Conservation (phyloP, 257 asterid genomes). For the Ocimum tenuiflorum region DNA sequence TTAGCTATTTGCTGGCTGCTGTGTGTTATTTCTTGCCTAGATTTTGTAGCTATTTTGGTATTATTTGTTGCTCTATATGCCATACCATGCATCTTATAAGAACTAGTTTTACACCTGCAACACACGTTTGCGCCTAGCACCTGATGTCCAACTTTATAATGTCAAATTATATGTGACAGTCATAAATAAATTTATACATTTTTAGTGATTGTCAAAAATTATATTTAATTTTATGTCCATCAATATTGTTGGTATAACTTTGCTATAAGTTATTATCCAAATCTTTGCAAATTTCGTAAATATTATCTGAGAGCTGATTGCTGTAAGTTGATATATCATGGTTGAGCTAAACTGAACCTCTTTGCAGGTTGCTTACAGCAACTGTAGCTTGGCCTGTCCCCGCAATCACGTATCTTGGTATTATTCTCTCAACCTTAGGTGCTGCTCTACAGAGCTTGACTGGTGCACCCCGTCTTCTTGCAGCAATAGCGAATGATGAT, state of each 20-base stretch:
- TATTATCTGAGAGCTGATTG: not conserved
- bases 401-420: constrained; percentile 74
- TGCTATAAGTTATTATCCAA: too few species aligned
- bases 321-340: not conserved
- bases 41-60: constrained; percentile 1
- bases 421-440: constrained; percentile 94
- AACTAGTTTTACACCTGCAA: too few species aligned
- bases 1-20: not conserved
- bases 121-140: too few species aligned
- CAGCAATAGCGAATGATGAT: constrained; percentile 98
- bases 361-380: constrained; percentile 93
- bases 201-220: too few species aligned
- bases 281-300: too few species aligned
- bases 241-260: too few species aligned
- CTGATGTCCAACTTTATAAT: too few species aligned
- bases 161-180: too few species aligned
- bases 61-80: not conserved
- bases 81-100: not conserved
- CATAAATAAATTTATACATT: too few species aligned
- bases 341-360: constrained; percentile 29
- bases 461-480: constrained; percentile 98
- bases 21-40: not conserved
- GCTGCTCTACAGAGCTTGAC: constrained; percentile 98
- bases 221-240: too few species aligned
- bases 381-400: constrained; percentile 99